Conservation (phyloP, 1,284 basidiomycete species). For the Apiotrichum laibachii region DNA sequence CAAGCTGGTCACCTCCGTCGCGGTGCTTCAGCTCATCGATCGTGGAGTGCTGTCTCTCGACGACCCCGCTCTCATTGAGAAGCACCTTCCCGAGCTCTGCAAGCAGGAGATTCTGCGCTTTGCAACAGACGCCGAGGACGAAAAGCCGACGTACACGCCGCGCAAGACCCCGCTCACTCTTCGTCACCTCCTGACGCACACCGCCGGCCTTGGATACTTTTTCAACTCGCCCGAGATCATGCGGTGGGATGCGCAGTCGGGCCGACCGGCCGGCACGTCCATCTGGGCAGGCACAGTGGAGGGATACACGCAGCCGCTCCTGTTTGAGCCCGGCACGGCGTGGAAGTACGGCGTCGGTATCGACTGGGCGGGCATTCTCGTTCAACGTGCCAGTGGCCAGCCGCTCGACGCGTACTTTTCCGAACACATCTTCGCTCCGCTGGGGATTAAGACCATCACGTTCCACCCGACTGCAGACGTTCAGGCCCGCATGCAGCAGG, state of each 20-base stretch:
- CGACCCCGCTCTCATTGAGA: conserved; percentile 25
- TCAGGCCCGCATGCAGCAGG: conserved; percentile 11
- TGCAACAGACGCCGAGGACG: background rate
- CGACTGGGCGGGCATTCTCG: conserved; percentile 44
- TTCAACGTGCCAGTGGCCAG: conserved; percentile 37
- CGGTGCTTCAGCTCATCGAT: conserved; percentile 37
- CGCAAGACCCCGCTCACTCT: conserved; percentile 34
- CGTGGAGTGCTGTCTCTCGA: conserved; percentile 31
- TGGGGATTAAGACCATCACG: conserved; percentile 31
- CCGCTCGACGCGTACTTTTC: conserved; percentile 38
- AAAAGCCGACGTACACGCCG: conserved; percentile 24
- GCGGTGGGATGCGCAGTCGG: conserved; percentile 2
- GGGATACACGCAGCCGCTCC: conserved; percentile 21
- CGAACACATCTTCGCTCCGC: conserved; percentile 39
- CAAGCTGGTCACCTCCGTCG: conserved; percentile 40
- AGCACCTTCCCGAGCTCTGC: conserved; percentile 34
- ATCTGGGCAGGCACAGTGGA: conserved; percentile 11
- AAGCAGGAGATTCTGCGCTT: conserved; percentile 26
- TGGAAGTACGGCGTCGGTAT: conserved; percentile 37
- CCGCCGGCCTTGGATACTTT: conserved; percentile 17
- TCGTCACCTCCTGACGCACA: conserved; percentile 38
- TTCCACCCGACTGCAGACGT: conserved; percentile 33
- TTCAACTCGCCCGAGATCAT: background rate
- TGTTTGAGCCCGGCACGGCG: conserved; percentile 34
- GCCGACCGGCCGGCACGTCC: background rate